These are phyloP conservation scores for Sicyos edulis DNA, from an alignment of 306 rosid species.

Conservation along the genomic window DNA sequence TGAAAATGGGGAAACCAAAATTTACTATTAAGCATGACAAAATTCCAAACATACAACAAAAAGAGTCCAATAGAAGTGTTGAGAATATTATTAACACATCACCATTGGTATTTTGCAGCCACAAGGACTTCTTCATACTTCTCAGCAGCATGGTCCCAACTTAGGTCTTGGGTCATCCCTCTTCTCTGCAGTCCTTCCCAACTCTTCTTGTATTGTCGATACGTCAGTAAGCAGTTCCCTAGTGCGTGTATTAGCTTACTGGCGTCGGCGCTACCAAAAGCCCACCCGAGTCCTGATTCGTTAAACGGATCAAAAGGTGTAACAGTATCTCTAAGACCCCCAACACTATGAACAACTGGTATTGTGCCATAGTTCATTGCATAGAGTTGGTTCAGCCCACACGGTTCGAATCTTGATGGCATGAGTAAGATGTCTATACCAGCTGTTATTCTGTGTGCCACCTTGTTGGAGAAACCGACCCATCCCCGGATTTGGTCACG, in stretches of 20 bases:
- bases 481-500: conserved; percentile 59
- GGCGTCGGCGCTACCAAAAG: conserved; percentile 71
- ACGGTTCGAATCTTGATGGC: conserved; percentile 98
- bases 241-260: conserved; percentile 58
- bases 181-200: conserved; percentile 96
- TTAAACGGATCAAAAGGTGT: conserved; percentile 60
- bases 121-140: conserved; percentile 83
- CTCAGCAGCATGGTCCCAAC: conserved; percentile 93
- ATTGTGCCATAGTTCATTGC: conserved; percentile 90
- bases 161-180: conserved; percentile 81
- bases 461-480: conserved; percentile 86
- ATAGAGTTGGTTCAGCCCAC: conserved; percentile 91
- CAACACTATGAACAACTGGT: conserved; percentile 95
- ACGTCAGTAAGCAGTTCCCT: conserved; percentile 69
- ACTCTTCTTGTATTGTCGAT: conserved; percentile 63
- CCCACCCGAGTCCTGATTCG: conserved; percentile 86
- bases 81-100: conserved; percentile 20
- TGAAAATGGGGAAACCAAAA: not conserved
- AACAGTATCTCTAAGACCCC: conserved; percentile 86
- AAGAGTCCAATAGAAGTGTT: not conserved
- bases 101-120: conserved; percentile 90
- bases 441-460: conserved; percentile 89
- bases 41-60: not conserved
- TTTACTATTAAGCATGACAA: too few species aligned
- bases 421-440: conserved; percentile 82